phyloP scores from a whole-genome alignment of 495 filamentous ascomycete genomes.

The Chaetomium fimeti region DNA sequence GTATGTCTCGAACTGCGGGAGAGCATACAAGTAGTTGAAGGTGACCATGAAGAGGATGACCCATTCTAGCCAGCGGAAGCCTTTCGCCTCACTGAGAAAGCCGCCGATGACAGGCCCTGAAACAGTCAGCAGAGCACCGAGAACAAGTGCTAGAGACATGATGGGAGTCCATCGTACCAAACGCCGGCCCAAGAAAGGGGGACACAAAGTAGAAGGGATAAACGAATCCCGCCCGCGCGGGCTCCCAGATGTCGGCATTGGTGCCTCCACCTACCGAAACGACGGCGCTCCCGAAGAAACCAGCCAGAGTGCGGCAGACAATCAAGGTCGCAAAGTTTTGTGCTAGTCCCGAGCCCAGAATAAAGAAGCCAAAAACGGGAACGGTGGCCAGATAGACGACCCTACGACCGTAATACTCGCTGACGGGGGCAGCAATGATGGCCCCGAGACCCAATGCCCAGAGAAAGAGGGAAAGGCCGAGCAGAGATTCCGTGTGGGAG shows the following conservation, averaged over 20 bases:
- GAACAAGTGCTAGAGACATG: background rate
- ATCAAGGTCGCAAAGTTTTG: constrained; percentile 8
- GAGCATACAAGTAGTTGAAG: constrained; percentile 8
- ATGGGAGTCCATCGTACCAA: constrained; percentile 1
- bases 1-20: constrained; percentile 22
- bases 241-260: constrained; percentile 16
- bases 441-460: constrained; percentile 17
- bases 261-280: constrained; percentile 17
- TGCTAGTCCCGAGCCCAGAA: constrained; percentile 16
- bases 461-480: constrained; percentile 17
- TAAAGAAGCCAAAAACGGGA: constrained; percentile 14
- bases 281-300: constrained; percentile 16
- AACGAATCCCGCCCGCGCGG: constrained; percentile 7
- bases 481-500: constrained; percentile 15
- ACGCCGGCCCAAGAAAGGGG: constrained; percentile 18
- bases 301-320: constrained; percentile 15
- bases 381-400: constrained; percentile 18
- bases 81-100: constrained; percentile 54
- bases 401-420: constrained; percentile 19
- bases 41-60: constrained; percentile 22
- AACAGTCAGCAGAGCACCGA: background rate
- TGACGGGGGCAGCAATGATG: constrained; percentile 15
- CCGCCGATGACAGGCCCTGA: constrained; percentile 58
- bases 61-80: constrained; percentile 59
- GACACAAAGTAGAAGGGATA: constrained; percentile 19